Percentiles rank a stretch among this genome's conserved stretches.
phyloP scores from a whole-genome alignment of 805 yeast species.

The Metschnikowia colocasiae region DNA sequence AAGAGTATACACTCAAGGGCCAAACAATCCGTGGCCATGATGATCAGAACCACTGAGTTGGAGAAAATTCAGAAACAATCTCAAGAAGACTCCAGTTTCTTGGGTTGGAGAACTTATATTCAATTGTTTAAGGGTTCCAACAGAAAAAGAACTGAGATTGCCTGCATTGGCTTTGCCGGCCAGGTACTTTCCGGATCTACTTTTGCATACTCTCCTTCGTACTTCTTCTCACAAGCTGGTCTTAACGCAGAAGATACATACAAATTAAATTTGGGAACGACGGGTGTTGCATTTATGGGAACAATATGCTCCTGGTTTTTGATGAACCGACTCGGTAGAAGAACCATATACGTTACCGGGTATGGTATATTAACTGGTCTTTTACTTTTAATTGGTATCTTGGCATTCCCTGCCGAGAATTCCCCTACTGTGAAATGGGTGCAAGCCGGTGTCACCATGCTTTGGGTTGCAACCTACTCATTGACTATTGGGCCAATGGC shows the following conservation, averaged over 20 bases:
- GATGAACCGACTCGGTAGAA: conserved; percentile 7
- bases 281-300: conserved; percentile 12
- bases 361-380: conserved; percentile 1
- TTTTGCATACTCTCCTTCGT: conserved; percentile 12
- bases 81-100: conserved; percentile 21
- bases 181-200: conserved; percentile 12
- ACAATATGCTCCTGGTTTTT: conserved; percentile 11
- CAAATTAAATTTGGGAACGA: conserved; percentile 13
- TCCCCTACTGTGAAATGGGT: conserved; percentile 21
- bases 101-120: conserved; percentile 25
- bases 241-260: conserved; percentile 8
- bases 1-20: conserved; percentile 19
- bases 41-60: conserved; percentile 32
- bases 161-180: conserved; percentile 11
- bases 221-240: conserved; percentile 14
- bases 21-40: conserved; percentile 17
- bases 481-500: conserved; percentile 13
- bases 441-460: conserved; percentile 21
- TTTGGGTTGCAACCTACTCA: conserved; percentile 12
- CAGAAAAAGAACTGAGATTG: conserved; percentile 10
- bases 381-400: conserved; percentile 9
- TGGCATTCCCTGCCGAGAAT: conserved; percentile 17
- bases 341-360: conserved; percentile 10
- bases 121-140: conserved; percentile 7
- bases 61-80: conserved; percentile 25